These are phyloP conservation scores for Onygena corvina DNA, from an alignment of 2,329 filamentous ascomycete species.

Conservation along the genomic window DNA sequence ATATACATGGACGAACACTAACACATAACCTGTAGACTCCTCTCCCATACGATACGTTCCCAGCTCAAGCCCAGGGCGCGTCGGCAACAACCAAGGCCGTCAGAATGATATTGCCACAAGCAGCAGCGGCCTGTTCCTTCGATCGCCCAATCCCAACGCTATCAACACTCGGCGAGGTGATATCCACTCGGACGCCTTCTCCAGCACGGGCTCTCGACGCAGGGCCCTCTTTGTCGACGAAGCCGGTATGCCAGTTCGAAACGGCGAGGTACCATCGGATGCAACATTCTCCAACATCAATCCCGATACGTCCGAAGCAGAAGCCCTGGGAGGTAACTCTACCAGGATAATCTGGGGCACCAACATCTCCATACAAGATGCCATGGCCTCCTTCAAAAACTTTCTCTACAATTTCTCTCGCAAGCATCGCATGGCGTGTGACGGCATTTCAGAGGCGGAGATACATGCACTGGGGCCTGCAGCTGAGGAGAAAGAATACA, in stretches of 20 bases:
- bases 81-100: slow-evolving; percentile 41
- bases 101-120: slow-evolving; percentile 67
- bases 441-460: slow-evolving; percentile 69
- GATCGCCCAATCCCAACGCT: slow-evolving; percentile 45
- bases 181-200: slow-evolving; percentile 66
- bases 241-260: slow-evolving; percentile 47
- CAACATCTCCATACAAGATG: slow-evolving; percentile 85
- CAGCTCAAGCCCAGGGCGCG: slow-evolving; percentile 71
- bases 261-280: slow-evolving; percentile 42
- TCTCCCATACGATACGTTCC: slow-evolving; percentile 85
- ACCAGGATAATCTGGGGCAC: slow-evolving; percentile 91
- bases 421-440: slow-evolving; percentile 86
- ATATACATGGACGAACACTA: slow-evolving; percentile 11
- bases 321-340: slow-evolving; percentile 68
- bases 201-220: slow-evolving; percentile 41
- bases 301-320: slow-evolving; percentile 82
- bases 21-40: slow-evolving; percentile 50
- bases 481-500: slow-evolving; percentile 69
- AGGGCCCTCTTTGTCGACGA: slow-evolving; percentile 51
- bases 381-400: slow-evolving; percentile 75
- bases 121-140: slow-evolving; percentile 76
- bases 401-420: slow-evolving; percentile 84
- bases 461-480: slow-evolving; percentile 54
- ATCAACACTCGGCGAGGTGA: slow-evolving; percentile 63
- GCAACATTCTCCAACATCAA: slow-evolving; percentile 57